phyloP scores from a whole-genome alignment of 768 basidiomycete species.

The Xerocomellus dryophilus region DNA sequence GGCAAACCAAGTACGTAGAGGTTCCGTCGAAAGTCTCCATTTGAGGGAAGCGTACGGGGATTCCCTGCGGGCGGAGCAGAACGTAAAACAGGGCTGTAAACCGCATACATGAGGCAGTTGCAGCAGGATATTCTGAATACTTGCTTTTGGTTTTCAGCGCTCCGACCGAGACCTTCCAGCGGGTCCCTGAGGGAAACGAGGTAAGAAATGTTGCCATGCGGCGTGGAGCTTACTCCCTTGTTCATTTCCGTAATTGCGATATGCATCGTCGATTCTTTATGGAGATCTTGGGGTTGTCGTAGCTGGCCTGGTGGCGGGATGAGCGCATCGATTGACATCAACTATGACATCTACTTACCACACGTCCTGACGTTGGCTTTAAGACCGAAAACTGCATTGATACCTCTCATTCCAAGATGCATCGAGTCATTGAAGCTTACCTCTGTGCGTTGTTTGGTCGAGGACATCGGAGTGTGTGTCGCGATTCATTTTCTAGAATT shows the following conservation, averaged over 20 bases:
- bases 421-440: conserved; percentile 24
- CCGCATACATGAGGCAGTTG: conserved; percentile 21
- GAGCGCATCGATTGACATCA: neutral
- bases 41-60: conserved; percentile 17
- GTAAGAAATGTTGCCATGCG: conserved; percentile 2
- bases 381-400: neutral
- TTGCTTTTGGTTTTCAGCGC: conserved; percentile 53
- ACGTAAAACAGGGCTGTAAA: conserved; percentile 39
- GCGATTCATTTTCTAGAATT: conserved; percentile 26
- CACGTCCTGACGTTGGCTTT: conserved; percentile 3
- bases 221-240: conserved; percentile 8
- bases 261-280: neutral
- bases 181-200: conserved; percentile 8
- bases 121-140: conserved; percentile 22
- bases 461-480: conserved; percentile 40
- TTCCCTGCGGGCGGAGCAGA: neutral
- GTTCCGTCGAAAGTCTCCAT: conserved; percentile 59
- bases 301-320: conserved; percentile 12
- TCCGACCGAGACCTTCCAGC: conserved; percentile 43
- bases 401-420: neutral
- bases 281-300: conserved; percentile 9
- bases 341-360: conserved; percentile 9
- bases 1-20: conserved; percentile 83
- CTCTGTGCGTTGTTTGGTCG: conserved; percentile 36
- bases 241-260: neutral